Evolutionary conservation across 352 stramenopile genomes (phyloP), one percentile per base, ranked within the genome.

Genomic region (Hyaloperonospora arabidopsidis): DNA sequence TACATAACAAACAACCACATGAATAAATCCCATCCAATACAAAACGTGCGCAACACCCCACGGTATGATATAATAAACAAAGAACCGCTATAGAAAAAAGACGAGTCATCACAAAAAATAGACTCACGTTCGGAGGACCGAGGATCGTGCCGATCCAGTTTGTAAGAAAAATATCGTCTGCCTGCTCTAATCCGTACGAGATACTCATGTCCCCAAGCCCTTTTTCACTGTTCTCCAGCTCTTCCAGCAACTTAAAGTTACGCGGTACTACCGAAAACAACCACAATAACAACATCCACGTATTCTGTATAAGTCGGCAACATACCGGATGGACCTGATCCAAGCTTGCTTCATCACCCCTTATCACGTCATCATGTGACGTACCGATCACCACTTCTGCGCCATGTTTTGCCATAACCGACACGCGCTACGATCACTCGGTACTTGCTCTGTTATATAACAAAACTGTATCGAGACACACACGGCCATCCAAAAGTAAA

Each of bases 131-230:
- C 54, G 86, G 86, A 51, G 95, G 94, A 54, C 96, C 96, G 13
- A 99, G 85, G 70, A 99, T 98, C 32, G 93, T 96, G 58, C 91
- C 96, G 70, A 98, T 98, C 96, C 96, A 99, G 67, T 97, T 94
- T 62, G 89, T 97, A 57, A 99, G 83, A 74, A 98, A 98, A 64
- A 97, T 98, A 76, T 99, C 96, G 57, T 97, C 92, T 45, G 79
- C 80, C 67, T 98, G 89, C 53, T 97, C 93, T 43, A 99, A 80
- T 38, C 96, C 96, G 59, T 95, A 96, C 71, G 84, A 95, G 50
- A 97, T 95, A 72, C 84, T 97, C 84, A 96, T 95, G 75, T 97
- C 88, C 46, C 88, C 86, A 63, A 91, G 83, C 25, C 89, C 89
- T 70, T 97, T 97, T 64, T 97, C 89, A 29, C 80, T 88, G 63